Conservation (phyloP, 169 alveolate species). For the Theileria parva region DNA sequence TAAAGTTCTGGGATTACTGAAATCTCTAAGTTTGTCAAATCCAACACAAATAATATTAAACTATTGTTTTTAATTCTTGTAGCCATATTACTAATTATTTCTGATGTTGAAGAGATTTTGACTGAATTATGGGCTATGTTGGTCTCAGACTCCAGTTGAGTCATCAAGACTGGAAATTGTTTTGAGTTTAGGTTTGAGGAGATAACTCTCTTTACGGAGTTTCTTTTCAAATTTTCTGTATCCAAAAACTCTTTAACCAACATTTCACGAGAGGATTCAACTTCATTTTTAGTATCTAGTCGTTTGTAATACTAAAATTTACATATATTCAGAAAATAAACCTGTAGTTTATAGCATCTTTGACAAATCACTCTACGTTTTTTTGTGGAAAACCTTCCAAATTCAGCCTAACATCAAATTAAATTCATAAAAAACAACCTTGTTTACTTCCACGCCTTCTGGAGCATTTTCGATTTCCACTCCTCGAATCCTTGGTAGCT, state of each 20-base stretch:
- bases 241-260: background rate
- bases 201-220: background rate
- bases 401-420: conserved; percentile 36
- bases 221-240: background rate
- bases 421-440: conserved; percentile 2
- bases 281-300: conserved; percentile 40
- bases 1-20: conserved; percentile 84
- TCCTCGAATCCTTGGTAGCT: conserved; percentile 73
- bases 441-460: conserved; percentile 76
- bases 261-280: conserved; percentile 14
- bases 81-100: conserved; percentile 52
- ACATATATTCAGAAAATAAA: background rate
- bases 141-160: conserved; percentile 45
- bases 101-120: conserved; percentile 39
- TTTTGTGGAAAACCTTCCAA: conserved; percentile 51
- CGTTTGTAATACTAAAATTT: conserved; percentile 51
- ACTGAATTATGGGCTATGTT: conserved; percentile 14
- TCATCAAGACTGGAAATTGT: conserved; percentile 18
- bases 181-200: background rate
- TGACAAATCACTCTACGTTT: conserved; percentile 71
- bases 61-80: conserved; percentile 72
- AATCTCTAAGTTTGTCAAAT: conserved; percentile 80
- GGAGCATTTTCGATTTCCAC: conserved; percentile 71
- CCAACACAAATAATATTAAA: conserved; percentile 77
- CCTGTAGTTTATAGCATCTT: conserved; percentile 76